Conservation (phyloP, 2,329 filamentous ascomycete species). For the Cercospora sesami region DNA sequence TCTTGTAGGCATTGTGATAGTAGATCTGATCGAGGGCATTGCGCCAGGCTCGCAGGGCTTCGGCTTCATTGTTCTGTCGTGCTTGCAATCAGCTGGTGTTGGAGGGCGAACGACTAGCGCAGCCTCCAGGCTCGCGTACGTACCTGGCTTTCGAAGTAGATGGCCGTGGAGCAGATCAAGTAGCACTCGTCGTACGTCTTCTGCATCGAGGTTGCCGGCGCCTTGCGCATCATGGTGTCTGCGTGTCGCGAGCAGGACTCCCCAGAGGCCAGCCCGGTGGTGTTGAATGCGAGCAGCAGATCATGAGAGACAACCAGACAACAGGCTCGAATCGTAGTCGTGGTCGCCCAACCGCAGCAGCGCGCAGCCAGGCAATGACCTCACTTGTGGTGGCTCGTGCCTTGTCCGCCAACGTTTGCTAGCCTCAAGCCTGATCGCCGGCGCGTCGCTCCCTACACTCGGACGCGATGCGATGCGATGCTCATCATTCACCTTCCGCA, state of each 20-base stretch:
- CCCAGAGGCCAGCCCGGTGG: conserved; percentile 1
- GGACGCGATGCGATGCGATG: background rate
- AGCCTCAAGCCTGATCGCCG: background rate
- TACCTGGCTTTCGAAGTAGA: conserved; percentile 94
- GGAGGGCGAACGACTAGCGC: background rate
- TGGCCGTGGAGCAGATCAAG: conserved; percentile 88
- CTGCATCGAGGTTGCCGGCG: conserved; percentile 73
- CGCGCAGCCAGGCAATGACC: conserved; percentile 1
- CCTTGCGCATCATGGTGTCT: conserved; percentile 44
- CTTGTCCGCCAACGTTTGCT: background rate
- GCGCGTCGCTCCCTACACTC: background rate
- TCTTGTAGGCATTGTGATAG: conserved; percentile 76
- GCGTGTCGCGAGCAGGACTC: conserved; percentile 1
- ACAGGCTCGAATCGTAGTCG: conserved; percentile 1
- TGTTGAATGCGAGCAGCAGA: background rate
- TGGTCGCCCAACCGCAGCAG: conserved; percentile 10
- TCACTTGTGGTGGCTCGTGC: conserved; percentile 6
- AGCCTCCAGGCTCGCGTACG: conserved; percentile 22
- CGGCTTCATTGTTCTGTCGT: conserved; percentile 80
- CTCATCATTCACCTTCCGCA: background rate
- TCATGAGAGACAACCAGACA: background rate
- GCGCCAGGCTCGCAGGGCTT: conserved; percentile 89
- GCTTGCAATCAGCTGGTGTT: conserved; percentile 36
- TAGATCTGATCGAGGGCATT: conserved; percentile 85
- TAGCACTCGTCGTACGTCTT: conserved; percentile 98